Percentiles rank a stretch among this genome's conserved stretches.
These are phyloP conservation scores for Hibiscus tridactylites DNA, from an alignment of 345 rosid species.

Conservation along the genomic window DNA sequence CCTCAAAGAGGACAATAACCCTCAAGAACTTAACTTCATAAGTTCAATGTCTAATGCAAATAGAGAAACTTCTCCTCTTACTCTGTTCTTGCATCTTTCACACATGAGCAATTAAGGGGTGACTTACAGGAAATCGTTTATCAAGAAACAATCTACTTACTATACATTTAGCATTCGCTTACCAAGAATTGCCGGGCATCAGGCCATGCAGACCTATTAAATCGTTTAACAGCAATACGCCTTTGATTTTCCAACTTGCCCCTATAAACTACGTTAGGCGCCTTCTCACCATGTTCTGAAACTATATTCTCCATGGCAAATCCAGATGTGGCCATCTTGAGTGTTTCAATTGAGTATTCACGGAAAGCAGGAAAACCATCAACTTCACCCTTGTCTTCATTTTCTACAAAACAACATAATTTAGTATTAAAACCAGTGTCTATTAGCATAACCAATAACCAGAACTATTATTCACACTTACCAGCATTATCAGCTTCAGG, in stretches of 20 bases:
- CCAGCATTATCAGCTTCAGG: constrained; percentile 53
- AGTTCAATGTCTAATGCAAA: neutral
- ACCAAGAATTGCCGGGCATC: constrained; percentile 86
- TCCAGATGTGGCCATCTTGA: constrained; percentile 82
- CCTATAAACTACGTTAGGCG: constrained; percentile 89
- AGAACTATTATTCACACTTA: constrained; percentile 12
- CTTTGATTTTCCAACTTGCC: constrained; percentile 80
- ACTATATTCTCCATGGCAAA: constrained; percentile 84
- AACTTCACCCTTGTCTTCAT: constrained; percentile 37
- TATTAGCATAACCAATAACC: neutral
- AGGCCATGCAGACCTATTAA: constrained; percentile 87
- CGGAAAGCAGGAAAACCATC: constrained; percentile 52
- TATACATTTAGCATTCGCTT: neutral
- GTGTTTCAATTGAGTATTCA: constrained; percentile 68
- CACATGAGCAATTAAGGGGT: neutral
- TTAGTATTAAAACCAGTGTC: neutral
- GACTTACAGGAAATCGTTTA: neutral
- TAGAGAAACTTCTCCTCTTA: neutral
- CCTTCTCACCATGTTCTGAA: constrained; percentile 93
- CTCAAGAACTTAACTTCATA: neutral
- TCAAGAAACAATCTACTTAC: neutral
- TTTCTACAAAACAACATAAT: constrained; percentile 29
- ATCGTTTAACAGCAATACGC: constrained; percentile 82
- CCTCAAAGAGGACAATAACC: neutral
- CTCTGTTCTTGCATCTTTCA: neutral